A percentile compares a stretch with the other conserved stretches of the same genome.
Conservation (phyloP, 2,329 filamentous ascomycete species). For the Blumeria hordei region DNA sequence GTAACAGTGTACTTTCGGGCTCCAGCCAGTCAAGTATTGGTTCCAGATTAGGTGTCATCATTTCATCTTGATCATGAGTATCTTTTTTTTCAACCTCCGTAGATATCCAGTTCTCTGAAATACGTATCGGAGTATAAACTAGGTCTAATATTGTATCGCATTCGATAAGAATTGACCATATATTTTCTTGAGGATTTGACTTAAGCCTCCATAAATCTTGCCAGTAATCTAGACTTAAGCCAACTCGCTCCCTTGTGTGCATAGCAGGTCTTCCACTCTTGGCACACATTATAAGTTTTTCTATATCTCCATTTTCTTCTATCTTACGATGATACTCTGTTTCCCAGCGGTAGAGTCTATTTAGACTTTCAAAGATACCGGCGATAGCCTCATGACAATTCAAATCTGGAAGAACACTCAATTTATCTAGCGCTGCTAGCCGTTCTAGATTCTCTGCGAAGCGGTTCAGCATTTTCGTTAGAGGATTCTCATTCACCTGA, state of each 20-base stretch:
- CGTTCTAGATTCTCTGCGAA: constrained; percentile 51
- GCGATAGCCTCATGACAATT: constrained; percentile 58
- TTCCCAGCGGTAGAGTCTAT: constrained; percentile 48
- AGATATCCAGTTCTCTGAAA: constrained; percentile 53
- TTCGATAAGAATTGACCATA: constrained; percentile 45
- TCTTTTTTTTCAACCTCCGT: constrained; percentile 35
- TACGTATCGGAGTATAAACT: constrained; percentile 34
- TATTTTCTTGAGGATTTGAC: constrained; percentile 15
- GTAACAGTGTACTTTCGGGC: constrained; percentile 37
- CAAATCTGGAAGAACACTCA: constrained; percentile 42
- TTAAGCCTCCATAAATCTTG: constrained; percentile 32
- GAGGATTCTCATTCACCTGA: constrained; percentile 29
- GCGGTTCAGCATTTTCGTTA: constrained; percentile 44
- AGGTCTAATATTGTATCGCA: constrained; percentile 26
- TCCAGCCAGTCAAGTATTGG: constrained; percentile 46
- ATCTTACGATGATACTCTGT: constrained; percentile 30
- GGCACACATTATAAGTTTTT: constrained; percentile 29
- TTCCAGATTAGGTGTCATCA: constrained; percentile 15
- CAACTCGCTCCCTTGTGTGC: constrained; percentile 41
- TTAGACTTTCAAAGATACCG: constrained; percentile 46
- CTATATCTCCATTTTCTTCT: constrained; percentile 21
- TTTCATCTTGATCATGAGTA: constrained; percentile 20
- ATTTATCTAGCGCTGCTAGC: constrained; percentile 43
- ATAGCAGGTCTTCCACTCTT: constrained; percentile 47
- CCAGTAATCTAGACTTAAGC: constrained; percentile 59